These are phyloP conservation scores for Aaosphaeria arxii DNA, from an alignment of 2,329 filamentous ascomycete species.

Conservation along the genomic window DNA sequence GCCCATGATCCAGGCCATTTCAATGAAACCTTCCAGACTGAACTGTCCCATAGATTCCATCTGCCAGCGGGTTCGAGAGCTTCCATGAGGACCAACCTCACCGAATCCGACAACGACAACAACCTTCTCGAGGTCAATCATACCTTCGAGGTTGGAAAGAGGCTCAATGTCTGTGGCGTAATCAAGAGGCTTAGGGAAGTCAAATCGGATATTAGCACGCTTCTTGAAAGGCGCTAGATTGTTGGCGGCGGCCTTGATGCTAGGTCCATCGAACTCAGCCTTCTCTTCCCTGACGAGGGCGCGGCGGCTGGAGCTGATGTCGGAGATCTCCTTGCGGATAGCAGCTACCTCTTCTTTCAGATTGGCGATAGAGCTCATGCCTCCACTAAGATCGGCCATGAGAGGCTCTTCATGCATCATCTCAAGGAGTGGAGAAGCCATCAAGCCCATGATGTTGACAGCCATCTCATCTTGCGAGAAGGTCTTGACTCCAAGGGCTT, in stretches of 20 bases:
- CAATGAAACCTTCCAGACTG: constrained; percentile 81
- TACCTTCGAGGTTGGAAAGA: constrained; percentile 22
- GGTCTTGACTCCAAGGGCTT: constrained; percentile 35
- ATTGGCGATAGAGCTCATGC: constrained; percentile 20
- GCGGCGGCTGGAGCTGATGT: constrained; percentile 6
- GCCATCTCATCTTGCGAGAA: constrained; percentile 44
- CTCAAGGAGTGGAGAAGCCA: constrained; percentile 24
- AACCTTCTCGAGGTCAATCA: constrained; percentile 38
- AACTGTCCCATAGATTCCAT: constrained; percentile 87
- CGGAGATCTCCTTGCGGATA: constrained; percentile 8
- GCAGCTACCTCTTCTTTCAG: constrained; percentile 9
- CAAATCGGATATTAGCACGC: constrained; percentile 5
- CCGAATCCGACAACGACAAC: constrained; percentile 42
- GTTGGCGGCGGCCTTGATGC: not conserved
- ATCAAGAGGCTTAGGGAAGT: constrained; percentile 5
- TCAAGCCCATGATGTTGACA: constrained; percentile 36
- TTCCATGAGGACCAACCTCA: constrained; percentile 68
- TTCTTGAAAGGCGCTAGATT: constrained; percentile 1
- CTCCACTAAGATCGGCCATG: constrained; percentile 40
- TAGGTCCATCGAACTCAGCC: constrained; percentile 3
- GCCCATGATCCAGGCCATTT: constrained; percentile 95
- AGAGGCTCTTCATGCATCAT: constrained; percentile 36
- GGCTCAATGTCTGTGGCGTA: constrained; percentile 2
- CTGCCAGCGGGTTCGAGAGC: constrained; percentile 84
- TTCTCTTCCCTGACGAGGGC: constrained; percentile 8